Evolutionary conservation across 306 rosid species (phyloP).

Genomic region (Medicago truncatula): DNA sequence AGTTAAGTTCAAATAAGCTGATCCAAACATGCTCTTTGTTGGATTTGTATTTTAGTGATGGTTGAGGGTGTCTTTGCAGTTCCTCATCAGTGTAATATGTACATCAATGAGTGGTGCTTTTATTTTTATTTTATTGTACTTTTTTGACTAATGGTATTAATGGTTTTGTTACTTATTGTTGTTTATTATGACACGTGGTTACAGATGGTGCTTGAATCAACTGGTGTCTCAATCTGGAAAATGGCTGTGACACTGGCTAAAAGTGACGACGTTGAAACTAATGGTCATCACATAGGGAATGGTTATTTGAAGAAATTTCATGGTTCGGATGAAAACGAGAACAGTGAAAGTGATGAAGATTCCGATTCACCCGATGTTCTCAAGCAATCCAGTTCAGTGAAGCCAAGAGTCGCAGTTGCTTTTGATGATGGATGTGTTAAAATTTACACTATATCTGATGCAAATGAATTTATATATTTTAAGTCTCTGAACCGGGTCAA

Average conservation of each 20-base stretch:
- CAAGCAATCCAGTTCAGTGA: slow-evolving; percentile 41
- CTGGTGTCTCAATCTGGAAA: slow-evolving; percentile 85
- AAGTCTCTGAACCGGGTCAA: slow-evolving; percentile 82
- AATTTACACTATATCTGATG: slow-evolving; percentile 61
- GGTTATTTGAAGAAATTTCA: slow-evolving; percentile 47
- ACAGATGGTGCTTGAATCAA: slow-evolving; percentile 71
- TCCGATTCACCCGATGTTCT: slow-evolving; percentile 47
- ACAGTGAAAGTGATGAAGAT: slow-evolving; percentile 71
- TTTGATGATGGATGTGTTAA: slow-evolving; percentile 82
- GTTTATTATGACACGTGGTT: slow-evolving; percentile 1
- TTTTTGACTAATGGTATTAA: neutral
- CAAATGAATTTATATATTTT: slow-evolving; percentile 65
- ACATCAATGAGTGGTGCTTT: neutral
- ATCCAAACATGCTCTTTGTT: too few species aligned
- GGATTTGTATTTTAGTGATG: neutral
- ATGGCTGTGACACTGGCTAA: slow-evolving; percentile 68
- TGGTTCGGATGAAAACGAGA: slow-evolving; percentile 46
- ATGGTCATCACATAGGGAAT: slow-evolving; percentile 44
- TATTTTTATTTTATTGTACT: neutral
- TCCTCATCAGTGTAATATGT: neutral
- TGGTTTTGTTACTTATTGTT: neutral
- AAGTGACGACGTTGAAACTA: slow-evolving; percentile 36
- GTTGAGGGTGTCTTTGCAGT: neutral
- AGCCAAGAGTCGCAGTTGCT: slow-evolving; percentile 69
- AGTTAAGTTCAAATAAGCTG: neutral